Base-by-base conservation (phyloP, 169 alveolate species). In the Eimeria maxima region DNA sequence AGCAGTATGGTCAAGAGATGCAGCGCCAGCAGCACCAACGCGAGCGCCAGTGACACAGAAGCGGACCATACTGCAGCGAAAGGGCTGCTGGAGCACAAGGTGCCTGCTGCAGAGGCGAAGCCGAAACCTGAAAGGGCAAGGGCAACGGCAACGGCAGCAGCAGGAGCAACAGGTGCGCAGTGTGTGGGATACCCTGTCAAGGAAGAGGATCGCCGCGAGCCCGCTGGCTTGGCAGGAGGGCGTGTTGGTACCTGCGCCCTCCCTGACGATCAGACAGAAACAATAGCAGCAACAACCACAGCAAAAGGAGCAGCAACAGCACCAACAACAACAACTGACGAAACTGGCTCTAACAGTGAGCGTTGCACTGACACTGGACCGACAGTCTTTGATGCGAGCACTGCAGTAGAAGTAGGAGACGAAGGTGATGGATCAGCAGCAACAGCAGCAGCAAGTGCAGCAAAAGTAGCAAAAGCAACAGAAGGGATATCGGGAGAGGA, bases 1-100 rank as follows among this genome's bases (percentile, higher is more conserved):
- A 11, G 84, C 84, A 74, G 84, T 50, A 74, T 33, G 45, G n/a
- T 33, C 11, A 74, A 27, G 84, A 24, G 84, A 8, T 74, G 84
- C 84, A 27, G 33, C 53, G 53, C 10, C 84, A 74, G 53, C 84
- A 33, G 84, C 53, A 42, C 18, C n/a, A 74, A 42, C 53, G 27
- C 60, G 60, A 53, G 11, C 27, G 29, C 53, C 55, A 74, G 55
- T 13, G 84, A n/a, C 50, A 50, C 50, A 16, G 84, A 29, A 10
- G 45, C 53, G 13, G 84, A 27, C 45, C 20, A 42, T 24, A 11
- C 53, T 74, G 84, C 84, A 27, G 4, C 84, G 24, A 42, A 29
- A 29, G 45, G 50, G 84, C 84, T 74, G 38, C 84, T 74, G 50
- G 3, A 16, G 45, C 84, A 67, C 18, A 67, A 67, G 76, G 60